Evolutionary conservation across 2,329 filamentous ascomycete species (phyloP), one percentile per base, ranked within the genome.

Genomic region (Exophiala oligosperma): DNA sequence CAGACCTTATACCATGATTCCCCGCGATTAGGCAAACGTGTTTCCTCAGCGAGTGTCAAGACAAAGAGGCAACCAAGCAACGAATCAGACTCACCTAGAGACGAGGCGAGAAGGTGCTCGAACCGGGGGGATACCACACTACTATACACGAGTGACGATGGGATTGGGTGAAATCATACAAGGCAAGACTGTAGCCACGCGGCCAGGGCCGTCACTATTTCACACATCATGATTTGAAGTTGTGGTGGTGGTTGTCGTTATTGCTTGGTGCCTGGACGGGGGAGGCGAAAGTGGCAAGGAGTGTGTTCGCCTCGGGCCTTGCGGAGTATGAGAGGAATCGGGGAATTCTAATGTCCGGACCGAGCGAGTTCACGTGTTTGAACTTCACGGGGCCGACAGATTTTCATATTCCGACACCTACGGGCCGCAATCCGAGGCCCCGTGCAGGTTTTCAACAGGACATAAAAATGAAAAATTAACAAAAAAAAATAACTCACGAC

Each of bases 11-110:
- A 53, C 17, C 21, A 49, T 14, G 49, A 21, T 1, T 55, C 58
- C 61, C 58, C 61, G 58, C 61, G 49, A 46, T 58, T 53, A 63
- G 61, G 61, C 61, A 63, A 61, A 61, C 58, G 55, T 50, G 47
- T 56, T 63, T 59, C 52, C 28, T 28, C 26, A 28, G 26, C 26
- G 17, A 28, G 26, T 52, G 52, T 49, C 52, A 44, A 37, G 50
- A 23, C 23, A n/a, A 29, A 28, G 17, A 17, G 46, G 28, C 44
- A 47, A 4, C 2, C 9, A 5, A 49, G 17, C 51, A 40, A 54
- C 59, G 52, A 61, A 61, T 61, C 56, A 59, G 55, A 17, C 61
- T 59, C 56, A 60, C 44, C 50, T 37, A 48, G 43, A 49, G 58
- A 60, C 38, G 26, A 38, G 41, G 57, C 57, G 56, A 55, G 61